Conservation (phyloP, 23 red algal genomes). For the Gracilaria gracilis region DNA sequence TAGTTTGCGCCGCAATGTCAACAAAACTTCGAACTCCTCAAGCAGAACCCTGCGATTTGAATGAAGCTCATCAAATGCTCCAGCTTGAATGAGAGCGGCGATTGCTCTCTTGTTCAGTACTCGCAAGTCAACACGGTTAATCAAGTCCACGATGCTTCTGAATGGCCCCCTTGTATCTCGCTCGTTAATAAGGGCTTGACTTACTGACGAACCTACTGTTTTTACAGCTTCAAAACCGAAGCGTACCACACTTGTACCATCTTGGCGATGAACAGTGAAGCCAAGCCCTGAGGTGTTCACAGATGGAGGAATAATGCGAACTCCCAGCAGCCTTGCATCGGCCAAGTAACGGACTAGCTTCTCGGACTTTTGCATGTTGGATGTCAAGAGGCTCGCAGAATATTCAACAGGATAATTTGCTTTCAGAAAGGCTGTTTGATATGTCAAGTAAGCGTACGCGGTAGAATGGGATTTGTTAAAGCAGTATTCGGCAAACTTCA, state of each 20-base stretch:
- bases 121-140: slow-evolving; percentile 69
- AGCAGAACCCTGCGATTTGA: slow-evolving; percentile 83
- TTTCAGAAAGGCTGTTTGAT: slow-evolving; percentile 95
- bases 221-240: slow-evolving; percentile 94
- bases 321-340: slow-evolving; percentile 53
- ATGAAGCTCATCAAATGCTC: slow-evolving; percentile 89
- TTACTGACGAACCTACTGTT: slow-evolving; percentile 80
- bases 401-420: slow-evolving; percentile 95
- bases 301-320: slow-evolving; percentile 69
- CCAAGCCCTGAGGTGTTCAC: slow-evolving; percentile 77
- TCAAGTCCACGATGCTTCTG: slow-evolving; percentile 71
- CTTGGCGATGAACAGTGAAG: slow-evolving; percentile 66
- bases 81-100: slow-evolving; percentile 74
- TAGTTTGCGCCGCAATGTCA: slow-evolving; percentile 57
- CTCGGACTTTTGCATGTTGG: slow-evolving; percentile 74
- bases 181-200: slow-evolving; percentile 73
- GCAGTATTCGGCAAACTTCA: slow-evolving; percentile 96
- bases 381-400: slow-evolving; percentile 75
- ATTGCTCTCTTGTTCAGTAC: slow-evolving; percentile 87
- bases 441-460: slow-evolving; percentile 91
- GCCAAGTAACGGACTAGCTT: slow-evolving; percentile 82
- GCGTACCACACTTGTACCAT: slow-evolving; percentile 31
- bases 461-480: slow-evolving; percentile 99
- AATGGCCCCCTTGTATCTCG: slow-evolving; percentile 70
- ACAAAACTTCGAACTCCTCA: slow-evolving; percentile 54